Base-by-base conservation (phyloP, 192 early-diverging fungal genomes). In the Neocallimastix lanati region DNA sequence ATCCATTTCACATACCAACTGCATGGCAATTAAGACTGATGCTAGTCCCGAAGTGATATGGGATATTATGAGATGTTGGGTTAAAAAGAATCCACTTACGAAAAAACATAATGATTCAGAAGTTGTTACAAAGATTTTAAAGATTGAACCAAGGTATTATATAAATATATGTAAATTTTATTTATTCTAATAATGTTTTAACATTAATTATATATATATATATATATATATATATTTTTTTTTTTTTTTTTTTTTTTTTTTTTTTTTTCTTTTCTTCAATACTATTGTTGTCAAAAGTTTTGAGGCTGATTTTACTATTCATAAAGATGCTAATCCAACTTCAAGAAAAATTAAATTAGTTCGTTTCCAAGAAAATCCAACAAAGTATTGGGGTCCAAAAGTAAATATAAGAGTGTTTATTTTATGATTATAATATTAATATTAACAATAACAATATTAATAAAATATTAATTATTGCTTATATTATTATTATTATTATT, bases 301-400 rank as follows among this genome's bases (percentile, higher is more conserved):
- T 77, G 86, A 90, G 30, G 92, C 92, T 29, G 90, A 93, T 80
- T 99, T 97, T 84, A 88, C 84, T 28, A 79, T 81, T 28, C 93
- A 96, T 82, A 86, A 90, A 36, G 86, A 93, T 21, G 91, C 92
- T 0, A 87, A 91, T 77, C 90, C 95, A 2, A 88, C 90, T 35
- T 95, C 94, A 18, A 86, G 92, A 77, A 91, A 91, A 77, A 86
- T 91, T 29, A 91, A 94, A 80, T 88, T 99, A 12, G 95, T 97
- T 29, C 90, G 98, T 79, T 98, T 92, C 85, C 97, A 99, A 83
- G 85, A 93, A 79, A 99, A 99, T 82, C 98, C 98, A n/a, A 91
- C 91, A 28, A 92, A 92, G 79, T 90, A 94, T 85, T 99, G 98
- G 98, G 98, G 98, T 0, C 98, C 98, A 50, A 97, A 96, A 84